These are phyloP conservation scores for Phialophora expanda DNA, from an alignment of 2,329 filamentous ascomycete genomes.

Conservation along the genomic window DNA sequence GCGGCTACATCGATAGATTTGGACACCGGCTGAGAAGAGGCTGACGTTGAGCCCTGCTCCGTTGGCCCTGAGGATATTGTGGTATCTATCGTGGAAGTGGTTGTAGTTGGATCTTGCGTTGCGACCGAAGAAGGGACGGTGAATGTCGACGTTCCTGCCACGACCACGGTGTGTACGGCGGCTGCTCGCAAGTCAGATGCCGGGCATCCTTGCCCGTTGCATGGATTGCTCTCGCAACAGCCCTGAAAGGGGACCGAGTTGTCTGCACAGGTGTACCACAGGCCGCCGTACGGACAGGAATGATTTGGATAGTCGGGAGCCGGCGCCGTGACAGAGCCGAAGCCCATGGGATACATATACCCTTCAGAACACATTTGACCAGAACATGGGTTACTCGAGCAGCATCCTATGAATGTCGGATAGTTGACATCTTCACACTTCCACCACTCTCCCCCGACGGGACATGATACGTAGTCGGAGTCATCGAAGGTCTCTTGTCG, in stretches of 20 bases:
- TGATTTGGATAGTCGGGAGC: conserved; percentile 31
- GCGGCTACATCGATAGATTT: conserved; percentile 17
- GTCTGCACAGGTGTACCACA: conserved; percentile 32
- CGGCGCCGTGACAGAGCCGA: conserved; percentile 24
- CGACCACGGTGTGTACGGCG: conserved; percentile 25
- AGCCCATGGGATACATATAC: conserved; percentile 29
- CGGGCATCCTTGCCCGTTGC: conserved; percentile 31
- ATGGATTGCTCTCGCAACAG: conserved; percentile 31
- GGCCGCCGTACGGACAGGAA: conserved; percentile 29
- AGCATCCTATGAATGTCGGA: conserved; percentile 40
- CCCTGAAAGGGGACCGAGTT: conserved; percentile 27
- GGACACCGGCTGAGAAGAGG: not conserved
- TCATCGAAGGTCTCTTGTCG: conserved; percentile 23
- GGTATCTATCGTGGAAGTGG: not conserved
- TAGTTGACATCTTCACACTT: conserved; percentile 37
- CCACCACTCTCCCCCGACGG: conserved; percentile 39
- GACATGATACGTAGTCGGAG: conserved; percentile 34
- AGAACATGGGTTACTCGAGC: conserved; percentile 40
- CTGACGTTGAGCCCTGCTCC: conserved; percentile 4
- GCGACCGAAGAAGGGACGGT: conserved; percentile 27
- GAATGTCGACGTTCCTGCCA: conserved; percentile 30
- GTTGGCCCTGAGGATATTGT: conserved; percentile 5
- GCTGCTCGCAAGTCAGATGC: conserved; percentile 21
- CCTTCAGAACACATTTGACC: conserved; percentile 23
- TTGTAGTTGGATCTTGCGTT: conserved; percentile 14